These are phyloP conservation scores for Pulveroboletus ravenelii DNA, from an alignment of 768 basidiomycete species.

Conservation along the genomic window DNA sequence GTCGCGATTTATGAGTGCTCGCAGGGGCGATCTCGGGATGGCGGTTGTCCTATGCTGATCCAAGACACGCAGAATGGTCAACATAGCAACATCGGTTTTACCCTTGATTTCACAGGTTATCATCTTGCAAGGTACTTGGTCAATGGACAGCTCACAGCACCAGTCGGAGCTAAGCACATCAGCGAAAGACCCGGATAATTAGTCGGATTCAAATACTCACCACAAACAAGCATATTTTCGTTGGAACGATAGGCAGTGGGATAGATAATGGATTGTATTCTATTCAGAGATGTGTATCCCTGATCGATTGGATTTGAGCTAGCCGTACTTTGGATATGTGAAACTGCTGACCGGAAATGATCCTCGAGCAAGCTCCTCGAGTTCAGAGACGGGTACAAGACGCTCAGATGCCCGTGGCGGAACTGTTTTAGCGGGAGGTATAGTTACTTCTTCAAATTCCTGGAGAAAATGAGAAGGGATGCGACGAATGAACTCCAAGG, in stretches of 20 bases:
- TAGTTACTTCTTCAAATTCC: conserved; percentile 85
- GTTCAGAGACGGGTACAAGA: conserved; percentile 62
- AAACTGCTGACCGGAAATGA: conserved; percentile 70
- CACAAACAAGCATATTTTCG: conserved; percentile 84
- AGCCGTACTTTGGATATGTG: background rate
- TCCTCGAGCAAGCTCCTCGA: conserved; percentile 72
- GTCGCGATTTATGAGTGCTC: conserved; percentile 55
- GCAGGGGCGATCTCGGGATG: conserved; percentile 29
- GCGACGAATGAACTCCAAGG: background rate
- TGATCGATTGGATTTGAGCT: conserved; percentile 25
- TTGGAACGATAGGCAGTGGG: conserved; percentile 91
- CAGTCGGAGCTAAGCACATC: conserved; percentile 75
- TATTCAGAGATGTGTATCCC: conserved; percentile 85
- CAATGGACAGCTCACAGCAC: conserved; percentile 63
- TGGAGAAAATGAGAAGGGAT: conserved; percentile 28
- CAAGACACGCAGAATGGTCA: conserved; percentile 86
- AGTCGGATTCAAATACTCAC: conserved; percentile 13
- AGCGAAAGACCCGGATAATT: background rate
- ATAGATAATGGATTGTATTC: conserved; percentile 94
- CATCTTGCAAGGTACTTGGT: background rate
- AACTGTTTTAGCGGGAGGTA: conserved; percentile 79
- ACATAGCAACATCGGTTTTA: conserved; percentile 98
- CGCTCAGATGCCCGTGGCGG: conserved; percentile 71
- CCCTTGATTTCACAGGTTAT: conserved; percentile 49
- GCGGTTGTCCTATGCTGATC: conserved; percentile 54